Conservation (phyloP, 2,329 filamentous ascomycete species). For the Aureobasidium namibiae region DNA sequence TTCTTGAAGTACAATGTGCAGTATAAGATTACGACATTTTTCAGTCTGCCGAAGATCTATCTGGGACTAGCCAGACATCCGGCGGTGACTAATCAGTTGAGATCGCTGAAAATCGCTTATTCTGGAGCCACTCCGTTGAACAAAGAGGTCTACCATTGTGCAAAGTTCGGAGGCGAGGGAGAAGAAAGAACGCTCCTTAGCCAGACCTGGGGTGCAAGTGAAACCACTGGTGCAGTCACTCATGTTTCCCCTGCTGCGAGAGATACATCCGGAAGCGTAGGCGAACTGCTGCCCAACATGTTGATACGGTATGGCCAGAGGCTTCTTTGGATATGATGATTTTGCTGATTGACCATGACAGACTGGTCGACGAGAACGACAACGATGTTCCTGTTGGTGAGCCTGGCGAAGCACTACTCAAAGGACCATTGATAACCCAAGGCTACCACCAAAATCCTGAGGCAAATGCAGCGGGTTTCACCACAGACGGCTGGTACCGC, state of each 20-base stretch:
- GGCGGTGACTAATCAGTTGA: slow-evolving; percentile 36
- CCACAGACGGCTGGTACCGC: slow-evolving; percentile 17
- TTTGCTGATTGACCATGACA: neutral
- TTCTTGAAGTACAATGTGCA: slow-evolving; percentile 47
- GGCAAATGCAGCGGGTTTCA: slow-evolving; percentile 18
- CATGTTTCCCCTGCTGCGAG: neutral
- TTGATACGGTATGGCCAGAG: neutral
- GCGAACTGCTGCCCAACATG: slow-evolving; percentile 31
- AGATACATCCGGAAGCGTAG: slow-evolving; percentile 29
- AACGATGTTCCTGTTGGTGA: slow-evolving; percentile 32
- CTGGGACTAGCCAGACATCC: slow-evolving; percentile 51
- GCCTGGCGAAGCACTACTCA: slow-evolving; percentile 37
- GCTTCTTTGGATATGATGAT: too few species aligned
- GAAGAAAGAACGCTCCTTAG: slow-evolving; percentile 26
- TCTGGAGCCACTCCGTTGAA: slow-evolving; percentile 35
- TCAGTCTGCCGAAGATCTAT: slow-evolving; percentile 54
- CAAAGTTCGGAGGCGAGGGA: slow-evolving; percentile 46
- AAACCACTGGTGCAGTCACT: slow-evolving; percentile 45
- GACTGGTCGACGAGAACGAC: slow-evolving; percentile 35
- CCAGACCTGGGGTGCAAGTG: slow-evolving; percentile 53
- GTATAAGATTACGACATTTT: slow-evolving; percentile 46
- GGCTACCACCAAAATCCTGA: slow-evolving; percentile 27
- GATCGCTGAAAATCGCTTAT: slow-evolving; percentile 26
- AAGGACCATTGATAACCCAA: slow-evolving; percentile 32
- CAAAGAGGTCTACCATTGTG: slow-evolving; percentile 26